These are phyloP conservation scores for Pythium vanterpoolii DNA, from an alignment of 352 stramenopile species.

Conservation along the genomic window DNA sequence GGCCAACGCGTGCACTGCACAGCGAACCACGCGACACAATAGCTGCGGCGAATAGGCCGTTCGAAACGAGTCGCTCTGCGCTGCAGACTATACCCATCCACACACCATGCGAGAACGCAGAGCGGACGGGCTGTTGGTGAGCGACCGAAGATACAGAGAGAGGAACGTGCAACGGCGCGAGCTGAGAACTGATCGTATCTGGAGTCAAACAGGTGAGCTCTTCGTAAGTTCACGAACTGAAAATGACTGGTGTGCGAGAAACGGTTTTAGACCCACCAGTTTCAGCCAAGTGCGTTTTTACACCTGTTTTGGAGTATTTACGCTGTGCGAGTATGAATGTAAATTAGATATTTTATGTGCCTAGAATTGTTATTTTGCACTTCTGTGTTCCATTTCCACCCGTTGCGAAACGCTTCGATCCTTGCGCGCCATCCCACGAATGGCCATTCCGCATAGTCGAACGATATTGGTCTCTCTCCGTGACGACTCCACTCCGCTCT, in stretches of 20 bases:
- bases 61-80: conserved; percentile 38
- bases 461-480: not conserved
- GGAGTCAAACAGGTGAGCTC: not conserved
- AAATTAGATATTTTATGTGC: not conserved
- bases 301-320: not conserved
- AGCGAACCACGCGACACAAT: not conserved
- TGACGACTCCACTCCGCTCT: not conserved
- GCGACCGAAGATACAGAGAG: conserved; percentile 20
- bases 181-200: conserved; percentile 30
- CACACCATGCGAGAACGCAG: conserved; percentile 33
- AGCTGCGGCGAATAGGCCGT: conserved; percentile 16
- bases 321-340: not conserved
- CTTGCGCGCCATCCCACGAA: not conserved
- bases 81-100: conserved; percentile 79
- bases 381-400: not conserved
- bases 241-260: conserved; percentile 10
- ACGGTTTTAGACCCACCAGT: not conserved
- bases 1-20: not conserved
- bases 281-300: conserved; percentile 7
- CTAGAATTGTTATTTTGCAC: not conserved
- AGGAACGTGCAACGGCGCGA: not conserved
- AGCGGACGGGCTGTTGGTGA: conserved; percentile 69
- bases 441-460: not conserved
- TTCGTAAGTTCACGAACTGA: not conserved
- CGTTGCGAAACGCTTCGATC: conserved; percentile 20